These are phyloP conservation scores for Penicillium dipodomyicola DNA, from an alignment of 495 filamentous ascomycete genomes.

Conservation along the genomic window DNA sequence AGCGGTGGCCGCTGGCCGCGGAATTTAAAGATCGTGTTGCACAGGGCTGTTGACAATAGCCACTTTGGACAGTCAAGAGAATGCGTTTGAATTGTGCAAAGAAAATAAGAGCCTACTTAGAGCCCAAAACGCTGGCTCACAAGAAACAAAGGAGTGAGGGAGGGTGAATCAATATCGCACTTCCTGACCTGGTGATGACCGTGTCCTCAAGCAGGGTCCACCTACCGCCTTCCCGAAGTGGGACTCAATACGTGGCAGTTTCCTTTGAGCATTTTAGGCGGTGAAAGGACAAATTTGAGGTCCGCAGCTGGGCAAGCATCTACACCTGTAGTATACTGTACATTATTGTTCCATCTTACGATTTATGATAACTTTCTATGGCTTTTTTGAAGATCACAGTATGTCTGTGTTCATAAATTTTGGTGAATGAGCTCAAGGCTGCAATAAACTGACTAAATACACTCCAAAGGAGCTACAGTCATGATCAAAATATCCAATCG, in stretches of 20 bases:
- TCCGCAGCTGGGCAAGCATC: too few relatives aligned
- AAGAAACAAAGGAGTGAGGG: conserved; percentile 32
- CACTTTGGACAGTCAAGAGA: conserved; percentile 7
- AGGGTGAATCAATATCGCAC: conserved; percentile 19
- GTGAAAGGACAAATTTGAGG: conserved; percentile 8
- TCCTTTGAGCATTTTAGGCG: conserved; percentile 19
- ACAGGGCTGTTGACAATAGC: conserved; percentile 15
- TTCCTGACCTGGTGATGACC: conserved; percentile 37
- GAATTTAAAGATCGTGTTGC: conserved; percentile 30
- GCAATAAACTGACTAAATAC: conserved; percentile 8
- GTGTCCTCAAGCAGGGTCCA: conserved; percentile 27
- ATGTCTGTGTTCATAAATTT: neutral
- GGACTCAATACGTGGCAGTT: conserved; percentile 9
- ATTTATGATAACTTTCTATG: neutral
- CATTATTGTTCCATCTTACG: neutral
- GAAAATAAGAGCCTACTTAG: conserved; percentile 15
- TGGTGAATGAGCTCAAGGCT: conserved; percentile 10
- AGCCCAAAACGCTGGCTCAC: conserved; percentile 24
- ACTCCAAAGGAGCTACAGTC: conserved; percentile 8
- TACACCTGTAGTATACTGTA: too few relatives aligned
- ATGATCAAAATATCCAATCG: conserved; percentile 11
- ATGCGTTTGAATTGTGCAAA: conserved; percentile 4
- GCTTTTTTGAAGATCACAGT: neutral
- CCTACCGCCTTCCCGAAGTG: conserved; percentile 24
- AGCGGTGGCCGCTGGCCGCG: conserved; percentile 38